These are phyloP conservation scores for Yamadazyma kanchanaburiensis DNA, from an alignment of 1,139 yeast species.

Conservation along the genomic window DNA sequence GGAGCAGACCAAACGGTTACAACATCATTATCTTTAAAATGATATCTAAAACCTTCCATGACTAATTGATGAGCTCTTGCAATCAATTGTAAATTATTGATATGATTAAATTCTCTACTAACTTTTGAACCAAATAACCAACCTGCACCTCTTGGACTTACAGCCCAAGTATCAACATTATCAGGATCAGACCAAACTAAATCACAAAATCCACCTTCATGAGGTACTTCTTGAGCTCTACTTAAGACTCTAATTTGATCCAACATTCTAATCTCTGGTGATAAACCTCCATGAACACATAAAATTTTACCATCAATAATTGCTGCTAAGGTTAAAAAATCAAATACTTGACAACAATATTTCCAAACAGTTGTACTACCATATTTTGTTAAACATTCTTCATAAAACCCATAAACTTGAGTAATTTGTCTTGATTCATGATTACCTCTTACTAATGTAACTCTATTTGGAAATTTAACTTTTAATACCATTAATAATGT, in stretches of 20 bases:
- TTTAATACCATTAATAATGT: constrained; percentile 88
- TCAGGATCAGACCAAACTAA: constrained; percentile 98
- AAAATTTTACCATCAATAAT: constrained; percentile 89
- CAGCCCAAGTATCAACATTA: constrained; percentile 97
- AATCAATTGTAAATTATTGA: constrained; percentile 78
- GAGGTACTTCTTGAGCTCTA: constrained; percentile 99
- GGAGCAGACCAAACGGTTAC: constrained; percentile 99
- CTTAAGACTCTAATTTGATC: constrained; percentile 93
- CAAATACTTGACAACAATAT: constrained; percentile 95
- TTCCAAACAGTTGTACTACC: constrained; percentile 98
- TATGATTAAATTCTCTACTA: constrained; percentile 90
- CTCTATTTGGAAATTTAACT: constrained; percentile 80
- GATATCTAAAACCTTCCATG: constrained; percentile 97
- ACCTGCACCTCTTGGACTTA: constrained; percentile 98
- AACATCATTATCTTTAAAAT: constrained; percentile 90
- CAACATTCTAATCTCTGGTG: constrained; percentile 96
- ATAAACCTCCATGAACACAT: constrained; percentile 95
- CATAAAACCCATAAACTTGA: constrained; percentile 89
- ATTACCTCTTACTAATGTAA: constrained; percentile 88
- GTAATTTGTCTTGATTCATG: constrained; percentile 95
- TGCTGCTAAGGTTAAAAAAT: constrained; percentile 88
- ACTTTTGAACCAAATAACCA: constrained; percentile 95
- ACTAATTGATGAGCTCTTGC: constrained; percentile 98
- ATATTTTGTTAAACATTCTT: constrained; percentile 87
- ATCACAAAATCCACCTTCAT: constrained; percentile 98